Evolutionary conservation across 139 green algal genomes (phyloP), one percentile per base, ranked within the genome.

Genomic region (Yamagishiella unicocca): DNA sequence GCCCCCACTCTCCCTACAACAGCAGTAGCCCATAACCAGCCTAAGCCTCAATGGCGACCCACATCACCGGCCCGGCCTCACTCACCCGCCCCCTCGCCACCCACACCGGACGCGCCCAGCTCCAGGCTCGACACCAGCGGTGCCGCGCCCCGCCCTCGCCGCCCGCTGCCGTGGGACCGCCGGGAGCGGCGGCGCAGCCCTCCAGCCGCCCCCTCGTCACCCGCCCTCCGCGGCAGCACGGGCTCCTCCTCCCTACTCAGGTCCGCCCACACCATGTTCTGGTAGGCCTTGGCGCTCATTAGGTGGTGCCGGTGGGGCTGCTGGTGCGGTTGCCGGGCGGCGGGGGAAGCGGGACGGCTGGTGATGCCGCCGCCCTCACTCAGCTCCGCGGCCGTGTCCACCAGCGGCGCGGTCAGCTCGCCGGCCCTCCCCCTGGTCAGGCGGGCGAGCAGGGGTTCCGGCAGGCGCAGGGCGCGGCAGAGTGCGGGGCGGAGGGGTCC

Each of bases 221-320:
- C 76, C 14, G 22, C 25, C 45, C 73, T 29, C 45, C 45, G 1
- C 45, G 14, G n/a, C 45, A 10, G 45, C 29, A 29, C 29, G n/a
- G 29, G 45, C 43, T 45, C 27, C 45, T 73, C 79, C 43, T 75
- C 61, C 0, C 38, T 24, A 19, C 21, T 75, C 12, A 94, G 46
- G 40, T 94, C 91, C 29, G 91, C 91, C 91, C 91, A 94, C 19
- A 94, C 91, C 45, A 90, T 42, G 76, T 89, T 72, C 66, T 74
- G 82, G 40, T 93, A 92, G 25, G 70, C 74, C 35, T 84, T 79
- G 31, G 90, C 68, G 31, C 85, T 84, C 33, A 93, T 21, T 7
- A 88, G 84, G 58, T 87, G 87, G 29, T 61, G 31, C 50, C 61
- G 68, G 31, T 64, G 72, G 45, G 42, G 2, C 45, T 35, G 54